Base-by-base conservation (phyloP, 2,329 filamentous ascomycete species). In the Allantophomopsis cytisporea region DNA sequence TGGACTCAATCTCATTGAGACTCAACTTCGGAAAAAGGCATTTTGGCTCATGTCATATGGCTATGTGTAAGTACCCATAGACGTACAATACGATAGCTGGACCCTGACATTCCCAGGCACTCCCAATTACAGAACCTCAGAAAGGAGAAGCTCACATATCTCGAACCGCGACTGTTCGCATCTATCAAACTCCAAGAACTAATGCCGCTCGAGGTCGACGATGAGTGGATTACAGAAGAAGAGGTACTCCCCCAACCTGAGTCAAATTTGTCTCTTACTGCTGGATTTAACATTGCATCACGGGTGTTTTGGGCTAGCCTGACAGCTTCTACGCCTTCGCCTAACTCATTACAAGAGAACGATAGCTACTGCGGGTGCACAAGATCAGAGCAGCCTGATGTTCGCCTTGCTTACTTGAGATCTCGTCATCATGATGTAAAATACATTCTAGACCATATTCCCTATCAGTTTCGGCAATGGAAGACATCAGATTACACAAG, bases 11-110 rank as follows among this genome's bases (percentile, higher is more conserved):
- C 47, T 43, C 28, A 54, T 60, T 12, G 56, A 60, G 37, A 53
- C 49, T 0, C 58, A 60, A 33, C 44, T 60, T 3, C 46, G 59
- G 10, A 60, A 60, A 37, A 61, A 58, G 41, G 57, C 51, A 0
- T 60, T 60, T 32, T 61, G 57, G 54, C 41, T 60, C 11, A 48
- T 55, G 7, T 59, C 60, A 13, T 60, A 60, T 32, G 46, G 45
- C 1, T 59, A 53, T 31, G 36, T 42, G 42, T 42, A 32, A 17
- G 39, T 40, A 20, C 18, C 15, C 2, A 12, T 12, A 15, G 28
- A 44, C 47, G 7, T 39, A 2, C 5, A 16, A 5, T 5, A 7
- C 15, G 7, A 14, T 3, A 34, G 2, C 5, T 32, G 11, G 11
- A 6, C 10, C 3, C 31, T 16, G 13, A 35, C 13, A 16, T 17